Conservation (phyloP, 106 monocot genomes). For the Dioscorea alata region DNA sequence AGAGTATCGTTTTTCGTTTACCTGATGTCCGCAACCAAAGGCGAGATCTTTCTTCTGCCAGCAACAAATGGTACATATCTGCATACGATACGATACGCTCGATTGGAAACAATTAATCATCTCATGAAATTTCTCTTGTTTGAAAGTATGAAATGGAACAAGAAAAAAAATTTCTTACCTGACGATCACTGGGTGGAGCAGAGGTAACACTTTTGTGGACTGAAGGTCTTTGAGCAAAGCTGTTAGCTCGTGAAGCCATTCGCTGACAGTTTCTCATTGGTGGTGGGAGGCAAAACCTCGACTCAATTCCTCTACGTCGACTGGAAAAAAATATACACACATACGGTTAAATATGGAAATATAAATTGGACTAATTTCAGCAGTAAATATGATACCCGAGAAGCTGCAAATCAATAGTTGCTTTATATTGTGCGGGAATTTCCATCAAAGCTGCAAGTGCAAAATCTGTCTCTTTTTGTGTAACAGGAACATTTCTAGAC, state of each 20-base stretch:
- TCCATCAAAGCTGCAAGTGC: constrained; percentile 80
- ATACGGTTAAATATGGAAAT: not conserved
- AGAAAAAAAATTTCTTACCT: constrained; percentile 9
- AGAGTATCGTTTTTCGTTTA: not conserved
- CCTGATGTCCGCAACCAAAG: constrained; percentile 58
- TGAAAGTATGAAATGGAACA: not conserved
- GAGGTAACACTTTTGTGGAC: constrained; percentile 13
- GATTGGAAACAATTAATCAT: not conserved
- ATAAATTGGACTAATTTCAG: not conserved
- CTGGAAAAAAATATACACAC: constrained; percentile 17
- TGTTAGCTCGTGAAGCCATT: constrained; percentile 29
- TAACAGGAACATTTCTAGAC: constrained; percentile 35
- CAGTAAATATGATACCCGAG: constrained; percentile 44
- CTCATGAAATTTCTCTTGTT: not conserved
- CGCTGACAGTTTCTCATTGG: constrained; percentile 32
- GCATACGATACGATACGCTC: not conserved
- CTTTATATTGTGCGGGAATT: constrained; percentile 76
- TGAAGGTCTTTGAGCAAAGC: constrained; percentile 32
- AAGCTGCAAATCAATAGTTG: constrained; percentile 67
- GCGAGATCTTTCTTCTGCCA: constrained; percentile 31
- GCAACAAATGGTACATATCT: constrained; percentile 46
- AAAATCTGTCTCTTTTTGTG: constrained; percentile 66
- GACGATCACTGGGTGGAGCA: constrained; percentile 3
- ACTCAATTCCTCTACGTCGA: constrained; percentile 35
- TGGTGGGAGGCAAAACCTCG: constrained; percentile 51